Base-by-base conservation (phyloP, 2,329 filamentous ascomycete genomes). In the Ophiostoma sp. region DNA sequence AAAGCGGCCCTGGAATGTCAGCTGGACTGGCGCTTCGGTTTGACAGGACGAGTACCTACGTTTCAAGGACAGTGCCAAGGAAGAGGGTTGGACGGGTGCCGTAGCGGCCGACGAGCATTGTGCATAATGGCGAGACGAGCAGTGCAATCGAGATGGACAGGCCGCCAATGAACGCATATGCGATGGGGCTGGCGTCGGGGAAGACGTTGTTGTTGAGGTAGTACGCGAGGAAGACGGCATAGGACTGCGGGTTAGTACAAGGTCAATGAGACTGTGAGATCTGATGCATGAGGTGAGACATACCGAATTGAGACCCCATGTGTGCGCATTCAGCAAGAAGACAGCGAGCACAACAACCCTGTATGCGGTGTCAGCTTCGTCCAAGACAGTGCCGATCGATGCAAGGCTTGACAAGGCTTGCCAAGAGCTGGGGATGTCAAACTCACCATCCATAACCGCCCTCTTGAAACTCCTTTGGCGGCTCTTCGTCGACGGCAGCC, bases 151-250 rank as follows among this genome's bases (percentile, higher is more conserved):
- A 87, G 60, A 90, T 85, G 42, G 86, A 89, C 0, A 91, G 79
- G 0, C 87, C 88, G 41, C 91, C 91, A n/a, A 94, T 83, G 75
- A 94, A 93, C 55, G 91, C 91, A 76, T 89, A 93, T 5, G 87
- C 83, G 1, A 93, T 82, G 2, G 84, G 78, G 0, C 85, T 86
- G 2, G 89, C 84, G 14, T 84, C 85, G 0, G 86, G 83, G 71
- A 90, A 92, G 36, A 82, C 81, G 66, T 87, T 79, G 65, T 83
- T 84, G 18, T 82, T 79, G 16, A 86, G 78, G 69, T 85, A 86
- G 72, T 85, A 81, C 4, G 84, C 84, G 4, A 87, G 79, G 72
- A 87, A 87, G 47, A 87, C 82, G 64, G 79, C 77, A 70, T 84
- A 90, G 1, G 84, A 82, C 81, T 83, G 68, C 8, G 1, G 11